Conservation (phyloP, 163 green algal species). For the Scenedesmus sp. region DNA sequence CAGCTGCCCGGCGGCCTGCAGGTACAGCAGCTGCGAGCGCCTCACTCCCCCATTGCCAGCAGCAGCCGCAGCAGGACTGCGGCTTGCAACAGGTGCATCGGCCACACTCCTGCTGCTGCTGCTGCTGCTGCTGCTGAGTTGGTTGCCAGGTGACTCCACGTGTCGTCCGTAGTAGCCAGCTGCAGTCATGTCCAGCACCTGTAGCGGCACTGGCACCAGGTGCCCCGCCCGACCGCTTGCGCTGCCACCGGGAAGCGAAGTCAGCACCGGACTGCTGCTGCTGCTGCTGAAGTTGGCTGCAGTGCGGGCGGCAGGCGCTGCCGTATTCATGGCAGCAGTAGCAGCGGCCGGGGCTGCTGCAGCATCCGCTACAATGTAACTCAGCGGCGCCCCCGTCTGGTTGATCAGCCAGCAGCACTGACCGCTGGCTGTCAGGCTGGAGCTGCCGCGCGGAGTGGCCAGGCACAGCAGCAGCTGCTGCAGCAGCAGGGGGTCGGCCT, state of each 20-base stretch:
- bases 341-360: neutral
- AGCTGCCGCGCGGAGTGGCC: neutral
- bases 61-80: constrained; percentile 39
- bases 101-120: neutral
- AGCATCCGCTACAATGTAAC: constrained; percentile 10
- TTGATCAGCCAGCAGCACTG: constrained; percentile 52
- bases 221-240: neutral
- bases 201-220: constrained; percentile 26
- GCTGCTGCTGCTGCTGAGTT: neutral
- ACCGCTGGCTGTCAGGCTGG: neutral
- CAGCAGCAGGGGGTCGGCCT: constrained; percentile 10
- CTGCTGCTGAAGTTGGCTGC: neutral
- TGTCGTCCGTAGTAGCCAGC: constrained; percentile 34
- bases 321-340: neutral
- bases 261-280: neutral
- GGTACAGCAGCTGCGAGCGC: constrained; percentile 47
- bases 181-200: neutral
- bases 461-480: constrained; percentile 44
- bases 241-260: neutral
- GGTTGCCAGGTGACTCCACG: constrained; percentile 15
- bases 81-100: neutral
- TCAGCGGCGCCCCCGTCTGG: constrained; percentile 28
- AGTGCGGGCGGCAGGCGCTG: neutral
- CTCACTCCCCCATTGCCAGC: neutral
- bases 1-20: constrained; percentile 44